Evolutionary conservation across 768 basidiomycete species (phyloP).

Genomic region (Trametes meyenii): DNA sequence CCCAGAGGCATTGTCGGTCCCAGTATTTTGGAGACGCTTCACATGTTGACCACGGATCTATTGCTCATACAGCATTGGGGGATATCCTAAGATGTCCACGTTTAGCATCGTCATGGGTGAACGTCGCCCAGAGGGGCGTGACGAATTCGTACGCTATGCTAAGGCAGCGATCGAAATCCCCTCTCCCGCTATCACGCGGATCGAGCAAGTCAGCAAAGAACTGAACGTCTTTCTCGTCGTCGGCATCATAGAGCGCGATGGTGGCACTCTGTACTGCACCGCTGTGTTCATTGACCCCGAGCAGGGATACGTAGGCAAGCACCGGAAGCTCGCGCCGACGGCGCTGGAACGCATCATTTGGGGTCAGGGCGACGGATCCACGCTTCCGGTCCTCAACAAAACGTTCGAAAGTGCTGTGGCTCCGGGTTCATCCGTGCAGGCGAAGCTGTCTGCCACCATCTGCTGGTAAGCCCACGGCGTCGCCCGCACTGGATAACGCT

Average conservation of each 20-base stretch:
- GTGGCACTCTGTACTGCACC: constrained; percentile 65
- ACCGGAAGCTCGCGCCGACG: constrained; percentile 68
- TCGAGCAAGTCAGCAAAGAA: constrained; percentile 52
- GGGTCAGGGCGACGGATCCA: constrained; percentile 60
- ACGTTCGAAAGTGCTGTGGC: constrained; percentile 36
- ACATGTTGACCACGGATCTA: neutral
- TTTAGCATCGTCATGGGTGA: constrained; percentile 56
- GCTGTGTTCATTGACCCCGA: constrained; percentile 57
- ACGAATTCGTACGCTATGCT: constrained; percentile 60
- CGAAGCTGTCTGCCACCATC: constrained; percentile 58
- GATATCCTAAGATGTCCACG: constrained; percentile 61
- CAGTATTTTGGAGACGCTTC: neutral
- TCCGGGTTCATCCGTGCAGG: constrained; percentile 30
- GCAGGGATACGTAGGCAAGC: constrained; percentile 58
- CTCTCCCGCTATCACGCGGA: constrained; percentile 47
- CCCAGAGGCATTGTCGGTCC: constrained; percentile 60
- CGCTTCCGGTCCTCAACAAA: constrained; percentile 51
- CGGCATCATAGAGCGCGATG: constrained; percentile 60
- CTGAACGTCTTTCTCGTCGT: constrained; percentile 58
- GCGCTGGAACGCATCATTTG: constrained; percentile 62
- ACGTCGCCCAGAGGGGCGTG: constrained; percentile 51
- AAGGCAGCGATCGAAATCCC: constrained; percentile 60
- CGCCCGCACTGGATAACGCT: neutral
- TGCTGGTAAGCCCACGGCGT: constrained; percentile 48
- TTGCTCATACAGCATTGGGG: constrained; percentile 47